Evolutionary conservation across 208 protist genomes (phyloP), one percentile per base, ranked within the genome.

Genomic region (Crithidia sp.): DNA sequence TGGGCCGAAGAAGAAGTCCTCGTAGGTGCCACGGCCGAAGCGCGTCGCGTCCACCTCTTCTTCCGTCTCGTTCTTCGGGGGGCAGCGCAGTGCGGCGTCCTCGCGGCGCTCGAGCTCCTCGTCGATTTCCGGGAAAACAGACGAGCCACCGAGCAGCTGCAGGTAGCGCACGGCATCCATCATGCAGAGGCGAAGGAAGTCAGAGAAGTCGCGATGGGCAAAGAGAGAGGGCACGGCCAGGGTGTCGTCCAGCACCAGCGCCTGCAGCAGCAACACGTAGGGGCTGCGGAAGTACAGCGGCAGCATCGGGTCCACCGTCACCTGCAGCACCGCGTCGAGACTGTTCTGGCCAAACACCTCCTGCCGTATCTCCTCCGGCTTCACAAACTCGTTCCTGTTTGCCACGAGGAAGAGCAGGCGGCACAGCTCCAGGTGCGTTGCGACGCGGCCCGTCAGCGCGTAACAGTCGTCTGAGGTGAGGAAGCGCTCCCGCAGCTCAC

Each of bases 261-360:
- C 70, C 55, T 72, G 55, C 62, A 87, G 53, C 41, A 91, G 65
- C 17, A 39, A 52, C 37, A 86, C 45, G 68, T 83, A 91, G 19
- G 59, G 45, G 7, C 39, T 43, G 5, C 82, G 78, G 52, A 87
- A 88, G 64, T 75, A 85, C 39, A 76, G 63, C 0, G 81, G 83
- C 40, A 88, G 54, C n/a, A 76, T 57, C 28, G 41, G 43, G 47
- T 87, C 76, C 9, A 76, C 73, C 19, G 71, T 70, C 10, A 88
- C 73, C 50, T 84, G 71, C 68, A 91, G 70, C 49, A 91, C 16
- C 13, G 71, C 64, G 41, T 88, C 81, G 12, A 86, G 16, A 45
- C 79, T 81, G 67, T 67, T 85, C 36, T 75, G 62, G 19, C 80
- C 83, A 52, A 87, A 87, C 43, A 87, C 73, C 63, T 86, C 83